Conservation (phyloP, 371 early-diverging fungal species). For the Entomophthora muscae region DNA sequence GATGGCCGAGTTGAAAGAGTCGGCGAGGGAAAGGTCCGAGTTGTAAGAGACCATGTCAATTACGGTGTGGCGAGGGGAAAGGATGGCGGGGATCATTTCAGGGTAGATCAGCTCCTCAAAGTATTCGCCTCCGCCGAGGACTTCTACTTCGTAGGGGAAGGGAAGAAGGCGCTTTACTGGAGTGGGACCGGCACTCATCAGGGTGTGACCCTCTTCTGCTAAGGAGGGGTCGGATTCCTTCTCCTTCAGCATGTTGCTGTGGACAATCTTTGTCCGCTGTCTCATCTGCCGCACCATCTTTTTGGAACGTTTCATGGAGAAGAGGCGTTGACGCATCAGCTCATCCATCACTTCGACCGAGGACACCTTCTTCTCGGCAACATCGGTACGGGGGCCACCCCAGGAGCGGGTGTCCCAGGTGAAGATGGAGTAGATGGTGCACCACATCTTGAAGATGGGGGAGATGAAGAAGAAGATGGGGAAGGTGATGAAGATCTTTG, state of each 20-base stretch:
- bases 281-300: conserved; percentile 4
- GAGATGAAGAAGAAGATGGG: conserved; percentile 7
- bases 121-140: conserved; percentile 7
- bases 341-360: conserved; percentile 2
- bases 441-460: conserved; percentile 8
- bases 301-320: conserved; percentile 1
- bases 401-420: conserved; percentile 7
- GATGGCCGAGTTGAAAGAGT: neutral
- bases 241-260: neutral
- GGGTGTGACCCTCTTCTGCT: neutral
- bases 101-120: conserved; percentile 7
- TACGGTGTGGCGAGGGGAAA: neutral
- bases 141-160: conserved; percentile 6
- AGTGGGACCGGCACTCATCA: neutral
- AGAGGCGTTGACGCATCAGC: neutral
- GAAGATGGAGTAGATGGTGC: conserved; percentile 8
- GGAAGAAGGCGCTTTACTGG: neutral
- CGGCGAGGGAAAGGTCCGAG: neutral
- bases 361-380: neutral
- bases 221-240: neutral
- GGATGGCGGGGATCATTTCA: neutral
- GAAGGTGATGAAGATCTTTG: conserved; percentile 5
- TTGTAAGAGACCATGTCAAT: neutral
- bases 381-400: conserved; percentile 8
- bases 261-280: neutral